A percentile compares a stretch with the other conserved stretches of the same genome.
These are phyloP conservation scores for Zalerion maritima DNA, from an alignment of 495 filamentous ascomycete genomes.

Conservation along the genomic window DNA sequence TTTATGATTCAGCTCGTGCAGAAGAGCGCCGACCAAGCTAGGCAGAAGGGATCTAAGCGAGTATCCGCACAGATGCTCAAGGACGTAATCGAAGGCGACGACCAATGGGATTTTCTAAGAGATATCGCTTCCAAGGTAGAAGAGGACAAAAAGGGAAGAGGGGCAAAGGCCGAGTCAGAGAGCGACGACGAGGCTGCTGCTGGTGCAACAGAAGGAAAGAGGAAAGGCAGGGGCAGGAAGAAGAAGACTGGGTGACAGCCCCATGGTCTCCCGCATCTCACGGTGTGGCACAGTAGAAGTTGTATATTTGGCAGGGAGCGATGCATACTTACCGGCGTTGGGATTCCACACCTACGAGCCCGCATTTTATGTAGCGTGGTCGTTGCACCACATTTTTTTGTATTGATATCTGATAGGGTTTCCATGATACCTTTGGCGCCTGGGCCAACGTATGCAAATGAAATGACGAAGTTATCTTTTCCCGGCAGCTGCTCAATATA, in stretches of 20 bases:
- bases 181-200: constrained; percentile 26
- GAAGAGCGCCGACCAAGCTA: constrained; percentile 71
- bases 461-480: too few species aligned
- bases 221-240: constrained; percentile 27
- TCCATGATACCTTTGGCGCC: too few species aligned
- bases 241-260: constrained; percentile 21
- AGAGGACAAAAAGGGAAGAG: constrained; percentile 38
- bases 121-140: constrained; percentile 85
- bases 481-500: too few species aligned
- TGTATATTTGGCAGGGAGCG: too few species aligned
- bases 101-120: constrained; percentile 80
- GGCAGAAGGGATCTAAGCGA: constrained; percentile 67
- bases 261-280: not conserved
- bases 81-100: constrained; percentile 67
- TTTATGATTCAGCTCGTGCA: constrained; percentile 93
- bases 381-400: too few species aligned
- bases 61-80: constrained; percentile 86
- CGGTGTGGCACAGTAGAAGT: constrained; percentile 2
- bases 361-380: too few species aligned
- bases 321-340: too few species aligned
- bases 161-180: constrained; percentile 24
- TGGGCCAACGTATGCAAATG: too few species aligned
- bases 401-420: too few species aligned
- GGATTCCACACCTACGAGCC: too few species aligned
- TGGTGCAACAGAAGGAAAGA: constrained; percentile 23